Evolutionary conservation across 108 stramenopile species (phyloP), one percentile per base, ranked within the genome.

Genomic region (Pseudonitzschia multistriata): DNA sequence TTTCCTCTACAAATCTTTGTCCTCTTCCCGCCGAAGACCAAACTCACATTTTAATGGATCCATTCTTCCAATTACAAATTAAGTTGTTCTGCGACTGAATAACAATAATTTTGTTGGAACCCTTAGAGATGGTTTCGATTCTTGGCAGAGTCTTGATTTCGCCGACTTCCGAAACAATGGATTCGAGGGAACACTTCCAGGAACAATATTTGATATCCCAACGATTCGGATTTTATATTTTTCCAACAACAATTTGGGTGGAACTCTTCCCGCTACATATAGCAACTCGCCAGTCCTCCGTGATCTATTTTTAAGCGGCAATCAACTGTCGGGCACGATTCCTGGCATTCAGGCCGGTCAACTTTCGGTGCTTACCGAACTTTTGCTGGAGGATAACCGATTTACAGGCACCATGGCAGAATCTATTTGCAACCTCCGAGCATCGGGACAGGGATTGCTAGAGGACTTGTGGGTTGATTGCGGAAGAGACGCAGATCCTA

Each of bases 401-500:
- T 67, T 85, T 45, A 74, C 61, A 37, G 84, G 80, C n/a, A 55
- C 67, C 10, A 68, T 85, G 66, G 77, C 84, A 14, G 48, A 74
- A n/a, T 75, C 77, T 42, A 25, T 85, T 25, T 85, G 84, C 42
- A 50, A 74, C 45, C 63, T 81, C 11, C 77, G 80, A 48, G 36
- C 48, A n/a, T 67, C 67, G 7, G 64, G 55, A 34, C 35, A 49
- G 21, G 71, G 71, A 15, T 56, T 62, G 3, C 47, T 84, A 31
- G 83, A 76, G 36, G 78, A 79, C 62, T 55, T 84, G 17, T 84
- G 83, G 83, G 68, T 73, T 0, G 83, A 84, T 55, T 84, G 83
- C 54, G 71, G 39, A 0, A 40, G 49, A 14, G 49, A 25, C 15
- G 70, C 68, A 5, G 25, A 22, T 36, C 69, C 84, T 22, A 35